Conservation (phyloP, 192 early-diverging fungal genomes). For the Podila verticillata region DNA sequence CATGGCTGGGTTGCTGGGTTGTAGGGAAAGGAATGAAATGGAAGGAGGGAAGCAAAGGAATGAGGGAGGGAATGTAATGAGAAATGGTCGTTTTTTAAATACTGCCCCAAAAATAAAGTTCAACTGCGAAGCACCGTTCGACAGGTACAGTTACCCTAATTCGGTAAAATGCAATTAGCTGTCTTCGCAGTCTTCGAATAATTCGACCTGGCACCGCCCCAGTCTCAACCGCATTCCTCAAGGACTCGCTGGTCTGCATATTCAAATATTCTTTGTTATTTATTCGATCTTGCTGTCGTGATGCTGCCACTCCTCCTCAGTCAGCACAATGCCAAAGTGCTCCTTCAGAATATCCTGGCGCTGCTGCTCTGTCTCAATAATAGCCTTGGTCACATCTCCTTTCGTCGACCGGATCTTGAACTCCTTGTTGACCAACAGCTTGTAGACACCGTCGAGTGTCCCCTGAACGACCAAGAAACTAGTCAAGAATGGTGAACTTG, state of each 20-base stretch:
- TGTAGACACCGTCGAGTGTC: conserved; percentile 9
- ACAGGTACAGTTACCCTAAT: no score
- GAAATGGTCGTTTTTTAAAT: no score
- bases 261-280: no score
- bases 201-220: no score
- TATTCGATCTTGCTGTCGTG: conserved; percentile 13
- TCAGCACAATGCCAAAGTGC: conserved; percentile 23
- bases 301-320: conserved; percentile 20
- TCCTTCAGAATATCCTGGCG: conserved; percentile 8
- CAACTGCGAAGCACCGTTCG: no score
- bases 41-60: no score
- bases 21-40: background rate
- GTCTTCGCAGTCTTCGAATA: no score
- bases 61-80: no score
- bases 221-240: no score
- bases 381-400: background rate
- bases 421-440: background rate
- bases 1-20: background rate
- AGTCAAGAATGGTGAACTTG: background rate
- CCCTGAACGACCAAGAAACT: conserved; percentile 18
- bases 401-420: conserved; percentile 7
- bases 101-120: no score
- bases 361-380: conserved; percentile 16
- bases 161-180: no score
- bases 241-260: no score